Evolutionary conservation across 2,329 filamentous ascomycete genomes (phyloP), one percentile per base, ranked within the genome.

Genomic region (Fusarium avenaceum): DNA sequence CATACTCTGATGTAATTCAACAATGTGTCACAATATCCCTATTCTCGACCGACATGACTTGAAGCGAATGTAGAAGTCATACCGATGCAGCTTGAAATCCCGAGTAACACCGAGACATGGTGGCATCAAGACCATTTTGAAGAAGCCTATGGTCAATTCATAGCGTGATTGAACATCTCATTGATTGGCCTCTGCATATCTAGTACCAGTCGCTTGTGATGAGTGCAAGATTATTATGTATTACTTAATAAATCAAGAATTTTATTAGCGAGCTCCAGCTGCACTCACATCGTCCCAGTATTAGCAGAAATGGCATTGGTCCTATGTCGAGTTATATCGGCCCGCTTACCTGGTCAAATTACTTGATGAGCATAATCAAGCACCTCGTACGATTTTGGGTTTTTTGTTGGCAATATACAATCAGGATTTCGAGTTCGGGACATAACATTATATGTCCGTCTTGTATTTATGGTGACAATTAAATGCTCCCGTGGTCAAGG

Each of bases 341-440:
- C 42, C 52, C 49, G 56, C 32, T 24, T 54, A 45, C 46, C 20
- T 58, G 3, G 15, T 45, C 35, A 54, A 50, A 43, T 63, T 40
- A 44, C 7, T 44, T 22, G 30, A 57, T 62, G 35, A 43, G 22
- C n/a, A 57, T 53, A 22, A 19, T 33, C 45, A 47, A 38, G 22
- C 39, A 58, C 44, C 55, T 73, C 70, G 52, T 70, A 72, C 65
- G 68, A 73, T 50, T 20, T n/a, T n/a, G 20, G 26, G 24, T 56
- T 47, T 9, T 6, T n/a, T 20, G 51, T 47, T 49, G 42, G 53
- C 45, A 43, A 53, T 32, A 39, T 8, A 30, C 44, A 30, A 43
- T 22, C 32, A 13, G 11, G 24, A 51, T 48, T 26, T 24, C 35
- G 51, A 40, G 45, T n/a, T 55, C 17, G 11, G 6, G n/a, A 32